Conservation (phyloP, 139 green algal genomes). For the Mychonastes homosphaera region DNA sequence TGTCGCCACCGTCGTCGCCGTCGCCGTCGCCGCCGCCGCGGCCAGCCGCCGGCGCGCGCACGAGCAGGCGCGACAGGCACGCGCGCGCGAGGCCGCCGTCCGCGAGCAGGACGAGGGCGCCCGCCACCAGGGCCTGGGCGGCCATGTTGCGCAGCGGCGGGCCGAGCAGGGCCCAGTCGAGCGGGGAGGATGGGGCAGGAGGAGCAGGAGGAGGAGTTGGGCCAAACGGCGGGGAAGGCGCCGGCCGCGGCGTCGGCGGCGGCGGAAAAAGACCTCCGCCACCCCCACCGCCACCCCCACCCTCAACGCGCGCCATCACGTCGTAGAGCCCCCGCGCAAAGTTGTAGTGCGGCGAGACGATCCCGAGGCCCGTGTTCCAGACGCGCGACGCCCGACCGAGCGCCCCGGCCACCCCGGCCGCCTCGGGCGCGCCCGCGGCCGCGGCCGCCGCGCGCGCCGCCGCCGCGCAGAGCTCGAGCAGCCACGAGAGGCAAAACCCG, state of each 20-base stretch:
- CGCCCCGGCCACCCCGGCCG: conserved; percentile 33
- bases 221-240: conserved; percentile 4
- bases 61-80: neutral
- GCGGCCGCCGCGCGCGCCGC: too few relatives aligned
- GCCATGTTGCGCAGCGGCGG: conserved; percentile 26
- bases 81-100: conserved; percentile 30
- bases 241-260: neutral
- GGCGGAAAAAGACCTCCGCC: too few relatives aligned
- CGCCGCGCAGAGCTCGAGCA: conserved; percentile 3
- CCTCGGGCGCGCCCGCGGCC: too few relatives aligned
- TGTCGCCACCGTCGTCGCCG: neutral
- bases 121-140: conserved; percentile 33
- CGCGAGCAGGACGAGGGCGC: conserved; percentile 22
- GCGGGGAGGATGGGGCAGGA: conserved; percentile 22
- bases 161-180: conserved; percentile 30
- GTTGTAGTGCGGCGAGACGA: conserved; percentile 53
- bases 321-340: conserved; percentile 36
- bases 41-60: neutral
- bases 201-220: conserved; percentile 10
- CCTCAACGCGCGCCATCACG: conserved; percentile 13
- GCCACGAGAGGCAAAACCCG: too few relatives aligned
- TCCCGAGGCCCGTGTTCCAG: conserved; percentile 32
- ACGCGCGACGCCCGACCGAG: too few relatives aligned
- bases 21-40: neutral
- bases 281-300: neutral